Base-by-base conservation (phyloP, 139 green algal species). In the Coelastrella sp. region DNA sequence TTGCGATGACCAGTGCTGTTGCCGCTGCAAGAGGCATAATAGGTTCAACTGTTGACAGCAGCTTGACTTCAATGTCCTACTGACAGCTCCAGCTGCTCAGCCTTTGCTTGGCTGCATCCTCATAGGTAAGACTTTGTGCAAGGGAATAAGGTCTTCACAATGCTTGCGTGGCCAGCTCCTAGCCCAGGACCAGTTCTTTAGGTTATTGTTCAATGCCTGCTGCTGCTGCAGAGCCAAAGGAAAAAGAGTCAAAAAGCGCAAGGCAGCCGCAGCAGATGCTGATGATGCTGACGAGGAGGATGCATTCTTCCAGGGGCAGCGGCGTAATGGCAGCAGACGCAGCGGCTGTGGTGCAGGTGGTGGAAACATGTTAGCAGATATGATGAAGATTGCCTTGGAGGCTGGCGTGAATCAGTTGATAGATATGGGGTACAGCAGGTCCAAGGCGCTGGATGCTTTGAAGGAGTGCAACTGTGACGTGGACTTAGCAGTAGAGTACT, bases 351-450 rank as follows among this genome's bases (percentile, higher is more conserved):
- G 63, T 17, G 9, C 15, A 10, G 78, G 56, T 58, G 63, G 63
- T 49, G 78, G 84, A 20, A 14, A 58, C 68, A 24, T 82, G 49
- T n/a, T 88, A 8, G 68, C 22, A 58, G 68, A 88, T 15, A 68
- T 88, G 84, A 88, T 88, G 84, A 76, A 80, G 56, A 57, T 73
- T 25, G 89, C 72, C 9, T 59, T 75, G 25, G 87, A 63, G 24
- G 94, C 90, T 0, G 80, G 90, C 11, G 85, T 92, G 59, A 85
- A 24, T 6, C 72, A 90, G 66, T 85, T 95, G 11, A 86, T 87
- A 19, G 91, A 80, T 49, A 97, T 98, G 96, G 96, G 96, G 17
- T 97, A 97, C 85, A 93, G 78, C 24, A 85, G 65, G 57, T 76
- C 76, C 75, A 95, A 97, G 89, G 94, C 94, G 1, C 75, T 91